These are phyloP conservation scores for Staphylotrichum longicolle DNA, from an alignment of 495 filamentous ascomycete species.

Conservation along the genomic window DNA sequence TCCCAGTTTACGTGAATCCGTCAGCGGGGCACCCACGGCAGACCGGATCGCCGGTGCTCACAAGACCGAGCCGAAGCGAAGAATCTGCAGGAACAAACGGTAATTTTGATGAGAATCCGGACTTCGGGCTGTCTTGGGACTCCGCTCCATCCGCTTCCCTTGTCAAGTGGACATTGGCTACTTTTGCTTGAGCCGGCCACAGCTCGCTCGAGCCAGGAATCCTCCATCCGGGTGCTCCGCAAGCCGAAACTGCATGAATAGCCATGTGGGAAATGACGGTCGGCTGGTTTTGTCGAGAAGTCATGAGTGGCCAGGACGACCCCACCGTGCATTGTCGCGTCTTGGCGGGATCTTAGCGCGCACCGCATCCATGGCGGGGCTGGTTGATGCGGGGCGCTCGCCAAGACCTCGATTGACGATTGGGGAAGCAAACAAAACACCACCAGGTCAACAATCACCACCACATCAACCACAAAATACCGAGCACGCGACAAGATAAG, in stretches of 20 bases:
- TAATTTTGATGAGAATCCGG: not conserved
- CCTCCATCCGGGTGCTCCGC: too few relatives aligned
- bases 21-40: slow-evolving; percentile 5
- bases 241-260: too few relatives aligned
- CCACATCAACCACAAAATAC: not conserved
- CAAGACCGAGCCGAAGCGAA: not conserved
- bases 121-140: not conserved
- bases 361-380: too few relatives aligned
- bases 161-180: too few relatives aligned
- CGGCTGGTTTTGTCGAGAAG: not conserved
- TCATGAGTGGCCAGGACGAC: not conserved
- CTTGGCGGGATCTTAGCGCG: not conserved
- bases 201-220: too few relatives aligned
- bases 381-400: slow-evolving; percentile 13
- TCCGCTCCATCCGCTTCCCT: too few relatives aligned
- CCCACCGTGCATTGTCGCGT: slow-evolving; percentile 1
- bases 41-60: not conserved
- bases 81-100: slow-evolving; percentile 15
- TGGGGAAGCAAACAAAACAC: slow-evolving; percentile 4
- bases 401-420: slow-evolving; percentile 5
- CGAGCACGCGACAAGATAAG: too few relatives aligned
- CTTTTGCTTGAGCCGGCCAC: too few relatives aligned
- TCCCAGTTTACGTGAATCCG: not conserved
- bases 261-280: too few relatives aligned
- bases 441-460: slow-evolving; percentile 4